These are phyloP conservation scores for Russula dissimulans DNA, from an alignment of 768 basidiomycete species.

Conservation along the genomic window DNA sequence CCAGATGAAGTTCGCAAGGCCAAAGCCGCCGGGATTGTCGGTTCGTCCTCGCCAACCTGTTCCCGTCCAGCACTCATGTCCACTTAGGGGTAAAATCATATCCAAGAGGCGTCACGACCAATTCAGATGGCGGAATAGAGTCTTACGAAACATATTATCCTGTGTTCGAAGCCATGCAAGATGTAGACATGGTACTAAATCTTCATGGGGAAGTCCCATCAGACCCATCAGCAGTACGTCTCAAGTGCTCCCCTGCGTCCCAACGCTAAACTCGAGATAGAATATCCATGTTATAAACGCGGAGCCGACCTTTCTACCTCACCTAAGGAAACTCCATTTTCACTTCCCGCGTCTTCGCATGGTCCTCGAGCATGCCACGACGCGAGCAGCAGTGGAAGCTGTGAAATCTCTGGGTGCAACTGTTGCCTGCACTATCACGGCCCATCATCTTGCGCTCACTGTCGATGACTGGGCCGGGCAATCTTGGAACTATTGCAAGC, in stretches of 20 bases:
- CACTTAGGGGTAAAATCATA: slow-evolving; percentile 82
- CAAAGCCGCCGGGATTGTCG: slow-evolving; percentile 70
- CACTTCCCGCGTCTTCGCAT: slow-evolving; percentile 87
- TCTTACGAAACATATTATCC: slow-evolving; percentile 91
- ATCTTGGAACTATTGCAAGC: slow-evolving; percentile 94
- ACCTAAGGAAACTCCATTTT: slow-evolving; percentile 70
- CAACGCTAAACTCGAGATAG: slow-evolving; percentile 29
- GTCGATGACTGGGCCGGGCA: slow-evolving; percentile 97
- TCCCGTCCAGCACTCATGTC: not conserved
- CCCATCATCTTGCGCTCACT: slow-evolving; percentile 88
- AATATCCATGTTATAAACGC: slow-evolving; percentile 92
- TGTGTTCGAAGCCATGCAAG: slow-evolving; percentile 90
- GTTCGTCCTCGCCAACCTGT: slow-evolving; percentile 21
- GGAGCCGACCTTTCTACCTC: slow-evolving; percentile 80
- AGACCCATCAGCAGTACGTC: slow-evolving; percentile 49
- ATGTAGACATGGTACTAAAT: slow-evolving; percentile 89
- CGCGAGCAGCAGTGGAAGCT: slow-evolving; percentile 79
- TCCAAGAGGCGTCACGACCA: slow-evolving; percentile 94
- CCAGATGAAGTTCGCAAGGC: slow-evolving; percentile 88
- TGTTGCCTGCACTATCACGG: slow-evolving; percentile 94
- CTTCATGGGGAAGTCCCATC: slow-evolving; percentile 96
- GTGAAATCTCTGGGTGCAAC: slow-evolving; percentile 71
- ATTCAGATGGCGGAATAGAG: slow-evolving; percentile 93
- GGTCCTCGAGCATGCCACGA: slow-evolving; percentile 95
- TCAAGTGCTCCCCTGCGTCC: slow-evolving; percentile 2